Evolutionary conservation across 2,329 filamentous ascomycete genomes (phyloP).

Genomic region (Lithohypha guttulata): DNA sequence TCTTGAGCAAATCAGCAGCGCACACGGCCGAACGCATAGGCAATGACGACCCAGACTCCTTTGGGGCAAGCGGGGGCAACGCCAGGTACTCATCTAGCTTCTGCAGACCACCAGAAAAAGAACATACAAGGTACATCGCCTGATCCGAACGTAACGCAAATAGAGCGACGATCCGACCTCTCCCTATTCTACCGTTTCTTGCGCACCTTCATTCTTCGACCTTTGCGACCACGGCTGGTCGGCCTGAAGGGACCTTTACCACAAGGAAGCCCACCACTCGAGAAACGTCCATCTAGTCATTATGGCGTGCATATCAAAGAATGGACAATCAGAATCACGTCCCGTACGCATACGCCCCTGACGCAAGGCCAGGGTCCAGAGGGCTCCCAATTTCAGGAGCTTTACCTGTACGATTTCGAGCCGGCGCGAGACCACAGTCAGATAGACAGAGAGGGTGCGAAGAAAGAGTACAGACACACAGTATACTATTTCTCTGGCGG

Average conservation of each 20-base stretch:
- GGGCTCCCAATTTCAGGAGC: background rate
- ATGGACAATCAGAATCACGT: background rate
- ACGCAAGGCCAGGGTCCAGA: background rate
- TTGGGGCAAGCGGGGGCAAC: too few relatives aligned
- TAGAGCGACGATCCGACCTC: conserved; percentile 12
- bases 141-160: too few relatives aligned
- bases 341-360: background rate
- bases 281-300: background rate
- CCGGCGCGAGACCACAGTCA: background rate
- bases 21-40: too few relatives aligned
- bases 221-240: conserved; percentile 17
- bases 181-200: conserved; percentile 14
- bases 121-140: too few relatives aligned
- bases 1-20: too few relatives aligned
- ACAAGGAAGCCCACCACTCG: conserved; percentile 31
- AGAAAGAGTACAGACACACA: conserved; percentile 17
- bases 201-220: conserved; percentile 13
- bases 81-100: too few relatives aligned
- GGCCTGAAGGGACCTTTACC: conserved; percentile 20
- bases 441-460: background rate
- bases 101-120: too few relatives aligned
- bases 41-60: too few relatives aligned
- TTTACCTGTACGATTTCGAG: conserved; percentile 1
- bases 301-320: conserved; percentile 5
- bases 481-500: conserved; percentile 49